Base-by-base conservation (phyloP, 768 basidiomycete species). In the Tulasnella sp. region DNA sequence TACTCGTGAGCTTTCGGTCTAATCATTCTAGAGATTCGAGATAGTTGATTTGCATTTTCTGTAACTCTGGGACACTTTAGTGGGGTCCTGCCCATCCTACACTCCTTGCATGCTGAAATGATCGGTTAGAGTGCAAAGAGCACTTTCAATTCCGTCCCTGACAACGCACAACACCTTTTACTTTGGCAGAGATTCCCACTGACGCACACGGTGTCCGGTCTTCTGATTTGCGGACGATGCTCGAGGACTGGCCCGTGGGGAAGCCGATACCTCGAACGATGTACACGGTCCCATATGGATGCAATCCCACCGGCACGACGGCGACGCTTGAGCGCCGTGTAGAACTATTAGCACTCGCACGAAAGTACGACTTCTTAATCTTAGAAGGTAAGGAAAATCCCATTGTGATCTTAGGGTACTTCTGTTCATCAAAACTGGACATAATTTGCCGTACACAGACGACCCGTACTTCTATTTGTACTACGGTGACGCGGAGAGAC, bases 201-300 rank as follows among this genome's bases (percentile, higher is more conserved):
- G 92, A 96, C 66, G 74, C 75, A 3, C 66, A 83, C 8, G 92
- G 92, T 0, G 78, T 92, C 21, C 73, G 74, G 34, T 76, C 87
- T 0, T 69, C 67, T 12, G 76, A 76, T 11, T 74, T 94, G 31
- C 79, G 83, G 15, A 66, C 76, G 19, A 80, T 80, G 44, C 74
- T 94, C 19, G 81, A 84, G 63, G 76, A 74, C 61, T 96, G 91
- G 91, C 86, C 87, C 0, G 70, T 70, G 9, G 78, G 69, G 27
- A 86, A 84, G 71, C 78, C 76, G 9, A 82, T 80, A 65, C 92
- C 91, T 3, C 88, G 81, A 69, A 73, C 84, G 0, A 72, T 94
- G 42, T 94, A 93, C 71, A 91, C 83, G 3, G 83, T 92, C 41
- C 84, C 82, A 21, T 62, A 59, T 48, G 61, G 61, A 3, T 62